Evolutionary conservation across 2,329 filamentous ascomycete genomes (phyloP).

Genomic region (Cercospora nicotianae): DNA sequence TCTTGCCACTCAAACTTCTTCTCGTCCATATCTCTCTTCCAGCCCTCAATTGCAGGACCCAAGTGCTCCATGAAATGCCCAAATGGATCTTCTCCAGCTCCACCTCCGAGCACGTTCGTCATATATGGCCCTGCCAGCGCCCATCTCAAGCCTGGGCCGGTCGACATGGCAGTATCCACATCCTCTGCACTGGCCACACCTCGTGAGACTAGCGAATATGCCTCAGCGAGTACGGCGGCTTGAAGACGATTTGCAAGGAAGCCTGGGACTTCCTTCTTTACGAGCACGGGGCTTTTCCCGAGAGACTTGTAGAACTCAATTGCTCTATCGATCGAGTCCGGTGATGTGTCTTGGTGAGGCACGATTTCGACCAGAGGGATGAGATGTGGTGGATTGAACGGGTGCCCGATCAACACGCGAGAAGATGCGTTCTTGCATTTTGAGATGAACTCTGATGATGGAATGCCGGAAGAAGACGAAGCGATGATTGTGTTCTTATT

Average conservation of each 20-base stretch:
- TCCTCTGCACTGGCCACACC: conserved; percentile 38
- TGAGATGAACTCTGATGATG: conserved; percentile 16
- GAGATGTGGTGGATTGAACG: conserved; percentile 53
- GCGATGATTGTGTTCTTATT: conserved; percentile 42
- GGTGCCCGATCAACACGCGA: conserved; percentile 49
- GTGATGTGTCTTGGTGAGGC: conserved; percentile 38
- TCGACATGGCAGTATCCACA: conserved; percentile 30
- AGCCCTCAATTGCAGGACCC: conserved; percentile 19
- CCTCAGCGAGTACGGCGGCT: conserved; percentile 42
- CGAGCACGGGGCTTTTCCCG: conserved; percentile 45
- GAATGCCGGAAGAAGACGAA: conserved; percentile 20
- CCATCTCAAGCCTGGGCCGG: conserved; percentile 26
- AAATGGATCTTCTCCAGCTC: conserved; percentile 15
- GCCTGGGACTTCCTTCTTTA: conserved; percentile 46
- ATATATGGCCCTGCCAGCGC: conserved; percentile 35
- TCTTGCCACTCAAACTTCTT: conserved; percentile 17
- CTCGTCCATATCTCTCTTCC: conserved; percentile 25
- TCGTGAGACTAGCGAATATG: conserved; percentile 39
- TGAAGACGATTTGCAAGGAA: conserved; percentile 52
- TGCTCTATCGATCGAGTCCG: conserved; percentile 30
- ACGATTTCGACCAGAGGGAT: conserved; percentile 52
- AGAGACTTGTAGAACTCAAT: conserved; percentile 44
- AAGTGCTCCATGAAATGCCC: conserved; percentile 22
- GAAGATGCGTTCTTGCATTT: conserved; percentile 33
- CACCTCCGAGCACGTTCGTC: conserved; percentile 23